Conservation (phyloP, 176 grass and related monocot genomes). For the Oryza brachyantha region DNA sequence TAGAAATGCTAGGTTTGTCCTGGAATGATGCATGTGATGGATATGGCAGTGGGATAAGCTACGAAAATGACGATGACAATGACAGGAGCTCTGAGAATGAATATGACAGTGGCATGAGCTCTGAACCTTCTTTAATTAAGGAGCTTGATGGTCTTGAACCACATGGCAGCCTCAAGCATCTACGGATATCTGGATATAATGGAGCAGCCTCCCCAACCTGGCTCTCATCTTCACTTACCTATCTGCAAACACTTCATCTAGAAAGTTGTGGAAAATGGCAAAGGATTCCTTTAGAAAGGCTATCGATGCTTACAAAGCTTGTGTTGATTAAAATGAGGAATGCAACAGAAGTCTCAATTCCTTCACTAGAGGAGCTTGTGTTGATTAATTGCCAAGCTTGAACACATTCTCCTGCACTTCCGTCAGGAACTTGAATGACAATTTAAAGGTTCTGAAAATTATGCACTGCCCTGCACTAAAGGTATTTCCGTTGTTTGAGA, state of each 20-base stretch:
- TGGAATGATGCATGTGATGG: no score
- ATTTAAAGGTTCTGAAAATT: constrained; percentile 23
- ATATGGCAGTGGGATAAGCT: no score
- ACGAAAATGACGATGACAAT: no score
- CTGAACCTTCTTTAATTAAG: no score
- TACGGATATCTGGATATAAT: constrained; percentile 7
- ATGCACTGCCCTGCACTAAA: neutral
- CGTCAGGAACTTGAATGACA: neutral
- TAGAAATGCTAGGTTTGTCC: no score
- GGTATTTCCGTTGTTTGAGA: constrained; percentile 11
- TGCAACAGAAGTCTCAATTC: constrained; percentile 4
- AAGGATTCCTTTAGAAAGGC: neutral
- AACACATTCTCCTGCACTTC: constrained; percentile 12
- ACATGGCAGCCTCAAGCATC: constrained; percentile 8
- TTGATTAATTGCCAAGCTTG: constrained; percentile 9
- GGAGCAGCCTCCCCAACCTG: constrained; percentile 16
- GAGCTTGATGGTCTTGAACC: constrained; percentile 39
- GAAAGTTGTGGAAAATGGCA: constrained; percentile 13
- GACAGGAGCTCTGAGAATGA: no score
- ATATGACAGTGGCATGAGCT: no score
- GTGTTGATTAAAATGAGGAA: neutral
- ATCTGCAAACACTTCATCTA: constrained; percentile 31
- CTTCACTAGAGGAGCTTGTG: constrained; percentile 28
- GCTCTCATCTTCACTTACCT: constrained; percentile 10
- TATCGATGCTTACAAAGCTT: constrained; percentile 16